These are phyloP conservation scores for Theileria orientalis DNA, from an alignment of 169 alveolate genomes.

Conservation along the genomic window DNA sequence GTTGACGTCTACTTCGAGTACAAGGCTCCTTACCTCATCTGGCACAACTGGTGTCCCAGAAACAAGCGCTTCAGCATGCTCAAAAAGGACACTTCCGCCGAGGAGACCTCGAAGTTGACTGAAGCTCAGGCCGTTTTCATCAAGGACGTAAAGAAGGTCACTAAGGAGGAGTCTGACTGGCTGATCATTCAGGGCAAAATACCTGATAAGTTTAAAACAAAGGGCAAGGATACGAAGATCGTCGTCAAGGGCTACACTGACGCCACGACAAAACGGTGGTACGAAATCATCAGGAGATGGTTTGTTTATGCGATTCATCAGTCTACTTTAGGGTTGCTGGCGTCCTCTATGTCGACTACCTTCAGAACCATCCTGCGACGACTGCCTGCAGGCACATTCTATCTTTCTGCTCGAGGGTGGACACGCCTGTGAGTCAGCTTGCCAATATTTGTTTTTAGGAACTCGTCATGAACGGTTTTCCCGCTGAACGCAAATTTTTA, in stretches of 20 bases:
- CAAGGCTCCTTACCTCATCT: slow-evolving; percentile 48
- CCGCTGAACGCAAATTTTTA: slow-evolving; percentile 40
- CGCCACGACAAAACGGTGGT: slow-evolving; percentile 47
- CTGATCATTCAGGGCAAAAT: slow-evolving; percentile 21
- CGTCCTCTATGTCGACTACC: slow-evolving; percentile 22
- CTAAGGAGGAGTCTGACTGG: slow-evolving; percentile 37
- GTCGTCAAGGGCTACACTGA: slow-evolving; percentile 40
- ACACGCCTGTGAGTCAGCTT: slow-evolving; percentile 6
- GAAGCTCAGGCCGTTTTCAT: slow-evolving; percentile 16
- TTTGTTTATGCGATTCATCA: neutral
- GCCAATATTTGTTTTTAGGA: slow-evolving; percentile 11
- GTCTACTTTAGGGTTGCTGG: slow-evolving; percentile 32
- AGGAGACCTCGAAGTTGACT: neutral
- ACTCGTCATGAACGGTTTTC: slow-evolving; percentile 48
- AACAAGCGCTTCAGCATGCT: neutral
- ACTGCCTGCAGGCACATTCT: slow-evolving; percentile 36
- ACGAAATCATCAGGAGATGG: slow-evolving; percentile 40
- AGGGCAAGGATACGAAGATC: neutral
- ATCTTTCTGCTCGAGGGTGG: slow-evolving; percentile 48
- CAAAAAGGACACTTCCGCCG: neutral
- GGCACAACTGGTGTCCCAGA: slow-evolving; percentile 16
- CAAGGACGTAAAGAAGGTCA: slow-evolving; percentile 11
- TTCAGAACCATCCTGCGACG: slow-evolving; percentile 14
- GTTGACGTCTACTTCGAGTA: slow-evolving; percentile 43
- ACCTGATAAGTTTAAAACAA: slow-evolving; percentile 9